phyloP scores from a whole-genome alignment of 2,329 filamentous ascomycete genomes.

The Pseudogymnoascus sp. region DNA sequence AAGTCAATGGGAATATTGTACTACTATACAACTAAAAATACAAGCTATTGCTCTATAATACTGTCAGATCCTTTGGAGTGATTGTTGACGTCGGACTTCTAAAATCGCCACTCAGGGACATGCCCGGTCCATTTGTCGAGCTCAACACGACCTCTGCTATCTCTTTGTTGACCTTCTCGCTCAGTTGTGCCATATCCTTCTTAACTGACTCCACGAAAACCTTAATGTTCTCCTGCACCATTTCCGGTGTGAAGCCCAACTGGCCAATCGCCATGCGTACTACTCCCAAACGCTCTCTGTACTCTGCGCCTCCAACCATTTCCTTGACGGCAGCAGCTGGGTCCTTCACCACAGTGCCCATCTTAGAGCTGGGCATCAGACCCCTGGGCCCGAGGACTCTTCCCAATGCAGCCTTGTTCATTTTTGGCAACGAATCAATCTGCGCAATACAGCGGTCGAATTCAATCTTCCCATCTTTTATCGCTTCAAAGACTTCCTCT shows the following conservation, averaged over 20 bases:
- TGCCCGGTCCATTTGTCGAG: conserved; percentile 77
- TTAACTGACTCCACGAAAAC: conserved; percentile 68
- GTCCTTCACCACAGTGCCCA: conserved; percentile 80
- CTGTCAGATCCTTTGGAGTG: conserved; percentile 43
- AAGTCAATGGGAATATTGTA: conserved; percentile 30
- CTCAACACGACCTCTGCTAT: conserved; percentile 73
- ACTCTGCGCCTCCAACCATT: conserved; percentile 76
- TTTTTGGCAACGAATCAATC: conserved; percentile 62
- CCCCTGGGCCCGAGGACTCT: conserved; percentile 79
- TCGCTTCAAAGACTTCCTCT: conserved; percentile 71
- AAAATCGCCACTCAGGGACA: conserved; percentile 78
- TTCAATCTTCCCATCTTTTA: conserved; percentile 63
- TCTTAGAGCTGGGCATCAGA: conserved; percentile 85
- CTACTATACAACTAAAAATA: conserved; percentile 21
- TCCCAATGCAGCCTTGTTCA: conserved; percentile 75
- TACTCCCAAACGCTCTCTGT: conserved; percentile 77
- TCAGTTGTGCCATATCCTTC: conserved; percentile 61
- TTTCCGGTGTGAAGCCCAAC: conserved; percentile 77
- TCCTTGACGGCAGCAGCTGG: conserved; percentile 67
- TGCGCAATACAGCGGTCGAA: conserved; percentile 91
- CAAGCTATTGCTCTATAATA: conserved; percentile 43
- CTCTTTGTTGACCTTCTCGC: conserved; percentile 59
- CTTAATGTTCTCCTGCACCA: conserved; percentile 78
- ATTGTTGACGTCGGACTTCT: conserved; percentile 51
- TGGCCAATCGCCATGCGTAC: conserved; percentile 88